Conservation (phyloP, 108 stramenopile genomes). For the Skeletonema grethae region DNA sequence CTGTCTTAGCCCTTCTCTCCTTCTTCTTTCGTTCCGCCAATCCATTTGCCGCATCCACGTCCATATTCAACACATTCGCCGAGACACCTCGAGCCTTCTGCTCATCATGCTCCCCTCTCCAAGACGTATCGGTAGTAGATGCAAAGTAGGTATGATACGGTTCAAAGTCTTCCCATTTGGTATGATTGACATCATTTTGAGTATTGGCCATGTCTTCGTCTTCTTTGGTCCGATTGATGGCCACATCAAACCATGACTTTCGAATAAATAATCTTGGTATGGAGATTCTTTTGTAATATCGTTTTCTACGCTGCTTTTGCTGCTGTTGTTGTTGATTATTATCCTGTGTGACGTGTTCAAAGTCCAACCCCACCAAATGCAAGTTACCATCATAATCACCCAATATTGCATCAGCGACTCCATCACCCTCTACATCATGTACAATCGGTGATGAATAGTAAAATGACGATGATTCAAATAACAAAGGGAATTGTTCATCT, state of each 20-base stretch:
- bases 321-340: slow-evolving; percentile 7
- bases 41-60: slow-evolving; percentile 44
- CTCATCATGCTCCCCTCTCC: slow-evolving; percentile 45
- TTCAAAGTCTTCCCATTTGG: slow-evolving; percentile 60
- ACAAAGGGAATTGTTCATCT: slow-evolving; percentile 72
- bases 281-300: slow-evolving; percentile 67
- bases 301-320: slow-evolving; percentile 20
- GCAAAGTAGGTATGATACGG: slow-evolving; percentile 87
- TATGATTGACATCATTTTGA: slow-evolving; percentile 21
- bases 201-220: slow-evolving; percentile 43
- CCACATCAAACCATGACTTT: slow-evolving; percentile 67
- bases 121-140: slow-evolving; percentile 29
- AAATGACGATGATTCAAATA: slow-evolving; percentile 79
- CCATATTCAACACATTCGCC: slow-evolving; percentile 68
- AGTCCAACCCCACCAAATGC: slow-evolving; percentile 66
- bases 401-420: slow-evolving; percentile 70
- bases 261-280: slow-evolving; percentile 70
- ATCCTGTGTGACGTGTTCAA: slow-evolving; percentile 7
- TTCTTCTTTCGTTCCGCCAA: slow-evolving; percentile 56
- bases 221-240: slow-evolving; percentile 62
- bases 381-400: slow-evolving; percentile 82
- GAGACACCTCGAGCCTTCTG: slow-evolving; percentile 60
- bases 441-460: slow-evolving; percentile 66
- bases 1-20: slow-evolving; percentile 15
- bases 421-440: slow-evolving; percentile 76